Conservation (phyloP, 2,329 filamentous ascomycete species). For the Botrytis elliptica region DNA sequence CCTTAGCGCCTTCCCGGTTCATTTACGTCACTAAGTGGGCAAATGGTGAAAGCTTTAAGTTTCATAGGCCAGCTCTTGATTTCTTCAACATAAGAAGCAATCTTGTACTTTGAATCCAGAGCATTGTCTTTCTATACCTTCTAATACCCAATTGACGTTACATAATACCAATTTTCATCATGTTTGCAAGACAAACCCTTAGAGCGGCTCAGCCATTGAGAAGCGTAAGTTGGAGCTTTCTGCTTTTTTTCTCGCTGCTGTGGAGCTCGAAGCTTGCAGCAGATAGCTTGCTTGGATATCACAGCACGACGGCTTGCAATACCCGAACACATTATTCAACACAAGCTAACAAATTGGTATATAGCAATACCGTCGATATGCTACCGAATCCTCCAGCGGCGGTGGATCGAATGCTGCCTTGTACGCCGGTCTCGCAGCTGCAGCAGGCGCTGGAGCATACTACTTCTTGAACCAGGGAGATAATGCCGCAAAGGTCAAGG, state of each 20-base stretch:
- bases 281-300: background rate
- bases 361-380: slow-evolving; percentile 69
- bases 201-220: slow-evolving; percentile 64
- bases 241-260: background rate
- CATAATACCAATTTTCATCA: slow-evolving; percentile 38
- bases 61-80: background rate
- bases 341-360: slow-evolving; percentile 15
- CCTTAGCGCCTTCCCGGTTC: background rate
- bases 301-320: background rate
- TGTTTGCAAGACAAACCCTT: slow-evolving; percentile 67
- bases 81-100: background rate
- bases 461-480: slow-evolving; percentile 49
- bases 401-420: slow-evolving; percentile 59
- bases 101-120: background rate
- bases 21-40: slow-evolving; percentile 11
- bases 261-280: background rate
- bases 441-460: slow-evolving; percentile 55
- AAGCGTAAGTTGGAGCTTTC: slow-evolving; percentile 51
- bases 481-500: slow-evolving; percentile 53
- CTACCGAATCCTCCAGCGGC: slow-evolving; percentile 54
- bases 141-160: background rate
- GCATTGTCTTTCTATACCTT: background rate
- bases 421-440: slow-evolving; percentile 59
- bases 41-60: slow-evolving; percentile 11
- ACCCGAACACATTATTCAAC: background rate